phyloP scores from a whole-genome alignment of 495 filamentous ascomycete genomes.

The Cercophora scortea region DNA sequence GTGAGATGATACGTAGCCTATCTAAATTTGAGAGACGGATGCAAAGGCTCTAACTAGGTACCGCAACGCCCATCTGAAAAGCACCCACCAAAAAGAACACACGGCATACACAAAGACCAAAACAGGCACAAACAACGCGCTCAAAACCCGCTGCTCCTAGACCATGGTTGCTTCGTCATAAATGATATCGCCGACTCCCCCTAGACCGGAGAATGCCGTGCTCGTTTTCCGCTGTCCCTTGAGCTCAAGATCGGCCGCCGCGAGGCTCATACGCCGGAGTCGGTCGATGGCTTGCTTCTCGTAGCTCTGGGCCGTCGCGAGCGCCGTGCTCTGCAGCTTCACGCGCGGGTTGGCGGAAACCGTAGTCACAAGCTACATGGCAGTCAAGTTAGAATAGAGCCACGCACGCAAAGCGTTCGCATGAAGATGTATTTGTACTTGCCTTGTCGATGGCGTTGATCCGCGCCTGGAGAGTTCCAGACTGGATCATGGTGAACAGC shows the following conservation, averaged over 20 bases:
- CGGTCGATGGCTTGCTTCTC: slow-evolving; percentile 66
- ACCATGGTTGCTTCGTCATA: not conserved
- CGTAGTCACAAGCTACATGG: slow-evolving; percentile 55
- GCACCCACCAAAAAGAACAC: not conserved
- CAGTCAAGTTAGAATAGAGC: not conserved
- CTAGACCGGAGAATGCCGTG: not conserved
- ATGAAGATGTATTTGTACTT: slow-evolving; percentile 14
- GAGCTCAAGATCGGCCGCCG: slow-evolving; percentile 69
- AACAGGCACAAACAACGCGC: not conserved
- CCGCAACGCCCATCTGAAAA: no score
- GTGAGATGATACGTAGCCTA: no score
- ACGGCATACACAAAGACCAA: not conserved
- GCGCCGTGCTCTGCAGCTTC: slow-evolving; percentile 57
- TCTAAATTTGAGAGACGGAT: no score
- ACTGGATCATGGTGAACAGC: slow-evolving; percentile 66
- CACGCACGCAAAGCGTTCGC: not conserved
- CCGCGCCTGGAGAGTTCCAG: slow-evolving; percentile 62
- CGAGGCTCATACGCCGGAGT: slow-evolving; percentile 65
- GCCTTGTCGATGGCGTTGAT: slow-evolving; percentile 78
- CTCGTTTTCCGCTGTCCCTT: slow-evolving; percentile 23
- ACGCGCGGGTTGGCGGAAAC: slow-evolving; percentile 55
- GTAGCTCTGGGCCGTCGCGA: slow-evolving; percentile 62
- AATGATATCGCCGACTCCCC: not conserved
- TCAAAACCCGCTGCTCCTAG: not conserved
- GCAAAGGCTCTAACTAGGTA: no score